phyloP scores from a whole-genome alignment of 306 rosid genomes.

The Glycine tomentella region DNA sequence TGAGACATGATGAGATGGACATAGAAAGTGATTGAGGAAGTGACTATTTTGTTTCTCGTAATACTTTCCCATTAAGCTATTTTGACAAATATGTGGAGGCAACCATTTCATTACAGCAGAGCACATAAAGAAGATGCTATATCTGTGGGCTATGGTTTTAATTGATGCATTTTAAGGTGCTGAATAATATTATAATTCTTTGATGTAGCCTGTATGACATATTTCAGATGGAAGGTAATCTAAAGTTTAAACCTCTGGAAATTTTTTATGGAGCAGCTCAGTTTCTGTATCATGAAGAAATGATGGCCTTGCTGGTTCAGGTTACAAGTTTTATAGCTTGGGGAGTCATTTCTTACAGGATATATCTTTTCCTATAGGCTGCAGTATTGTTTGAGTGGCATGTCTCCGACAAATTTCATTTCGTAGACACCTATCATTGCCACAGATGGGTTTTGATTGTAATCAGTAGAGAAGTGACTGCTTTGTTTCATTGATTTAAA shows the following conservation, averaged over 20 bases:
- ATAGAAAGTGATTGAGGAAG: slow-evolving; percentile 64
- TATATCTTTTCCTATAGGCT: neutral
- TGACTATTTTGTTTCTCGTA: slow-evolving; percentile 22
- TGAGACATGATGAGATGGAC: slow-evolving; percentile 54
- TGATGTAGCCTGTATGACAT: neutral
- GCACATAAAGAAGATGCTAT: neutral
- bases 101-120: neutral
- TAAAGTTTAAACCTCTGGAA: neutral
- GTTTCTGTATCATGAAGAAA: slow-evolving; percentile 5
- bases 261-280: neutral
- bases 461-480: neutral
- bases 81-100: slow-evolving; percentile 31
- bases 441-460: slow-evolving; percentile 7
- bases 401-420: neutral
- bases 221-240: neutral
- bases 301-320: neutral
- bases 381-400: neutral
- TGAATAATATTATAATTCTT: slow-evolving; percentile 9
- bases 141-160: slow-evolving; percentile 9
- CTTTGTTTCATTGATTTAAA: neutral
- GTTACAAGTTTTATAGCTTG: neutral
- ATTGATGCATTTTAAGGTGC: slow-evolving; percentile 21
- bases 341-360: neutral
- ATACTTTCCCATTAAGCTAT: slow-evolving; percentile 9
- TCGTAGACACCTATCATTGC: neutral